Conservation (phyloP, 768 basidiomycete genomes). For the Tricholoma terreum region DNA sequence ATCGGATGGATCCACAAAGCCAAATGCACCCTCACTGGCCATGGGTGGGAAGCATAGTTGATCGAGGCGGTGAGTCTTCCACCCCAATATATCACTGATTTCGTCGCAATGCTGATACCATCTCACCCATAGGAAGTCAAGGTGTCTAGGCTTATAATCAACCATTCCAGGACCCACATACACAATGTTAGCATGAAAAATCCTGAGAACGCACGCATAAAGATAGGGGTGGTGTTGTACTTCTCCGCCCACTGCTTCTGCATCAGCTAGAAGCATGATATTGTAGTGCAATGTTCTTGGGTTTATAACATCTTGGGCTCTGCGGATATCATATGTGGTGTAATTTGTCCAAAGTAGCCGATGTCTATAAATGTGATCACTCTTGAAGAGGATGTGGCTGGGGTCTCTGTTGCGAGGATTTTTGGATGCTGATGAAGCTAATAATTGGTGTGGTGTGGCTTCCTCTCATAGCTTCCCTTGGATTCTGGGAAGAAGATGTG, state of each 20-base stretch:
- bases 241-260: too few relatives aligned
- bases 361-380: conserved; percentile 2
- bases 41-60: conserved; percentile 5
- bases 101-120: conserved; percentile 4
- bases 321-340: conserved; percentile 6
- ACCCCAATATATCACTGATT: neutral
- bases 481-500: neutral
- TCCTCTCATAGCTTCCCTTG: too few relatives aligned
- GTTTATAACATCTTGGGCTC: conserved; percentile 4
- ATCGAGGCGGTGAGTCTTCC: conserved; percentile 3
- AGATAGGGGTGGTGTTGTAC: too few relatives aligned
- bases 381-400: neutral
- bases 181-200: conserved; percentile 9
- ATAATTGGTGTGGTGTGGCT: too few relatives aligned
- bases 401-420: too few relatives aligned
- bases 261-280: neutral
- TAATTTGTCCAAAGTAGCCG: neutral
- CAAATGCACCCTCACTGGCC: conserved; percentile 3
- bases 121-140: conserved; percentile 12
- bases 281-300: conserved; percentile 1
- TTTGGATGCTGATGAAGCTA: too few relatives aligned
- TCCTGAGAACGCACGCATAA: conserved; percentile 6
- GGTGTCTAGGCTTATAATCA: neutral
- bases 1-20: conserved; percentile 12
- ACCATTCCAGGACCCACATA: conserved; percentile 1